phyloP scores from a whole-genome alignment of 176 grass and related monocot genomes.

The Neostapfia colusana region DNA sequence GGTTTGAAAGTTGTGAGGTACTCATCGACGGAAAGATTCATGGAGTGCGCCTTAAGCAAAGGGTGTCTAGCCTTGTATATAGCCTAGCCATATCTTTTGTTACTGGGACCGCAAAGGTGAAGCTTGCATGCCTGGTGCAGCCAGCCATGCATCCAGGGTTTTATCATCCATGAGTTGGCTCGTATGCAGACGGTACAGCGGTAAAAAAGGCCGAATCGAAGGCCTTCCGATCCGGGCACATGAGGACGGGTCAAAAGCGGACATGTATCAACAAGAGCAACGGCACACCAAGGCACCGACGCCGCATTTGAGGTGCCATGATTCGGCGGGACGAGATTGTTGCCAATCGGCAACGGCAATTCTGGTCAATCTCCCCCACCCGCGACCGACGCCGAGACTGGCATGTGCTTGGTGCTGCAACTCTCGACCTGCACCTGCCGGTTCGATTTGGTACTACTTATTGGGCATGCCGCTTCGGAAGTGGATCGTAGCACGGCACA shows the following conservation, averaged over 20 bases:
- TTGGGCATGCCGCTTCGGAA: background rate
- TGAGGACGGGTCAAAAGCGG: background rate
- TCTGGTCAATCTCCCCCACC: background rate
- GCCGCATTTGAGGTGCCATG: background rate
- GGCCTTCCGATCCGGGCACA: background rate
- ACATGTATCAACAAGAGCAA: background rate
- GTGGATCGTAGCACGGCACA: background rate
- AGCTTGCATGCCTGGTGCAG: background rate
- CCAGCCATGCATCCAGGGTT: background rate
- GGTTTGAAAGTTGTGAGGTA: conserved; percentile 1
- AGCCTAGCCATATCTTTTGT: background rate
- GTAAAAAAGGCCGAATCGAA: background rate
- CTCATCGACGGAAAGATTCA: conserved; percentile 27
- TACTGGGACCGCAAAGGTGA: background rate
- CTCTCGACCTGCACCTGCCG: background rate
- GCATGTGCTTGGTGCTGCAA: background rate
- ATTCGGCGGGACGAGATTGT: background rate
- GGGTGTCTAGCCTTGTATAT: background rate
- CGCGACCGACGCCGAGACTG: too few relatives aligned
- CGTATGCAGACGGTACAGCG: background rate
- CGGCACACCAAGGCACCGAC: background rate
- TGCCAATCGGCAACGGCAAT: background rate
- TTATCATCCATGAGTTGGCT: background rate
- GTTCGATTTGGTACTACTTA: background rate
- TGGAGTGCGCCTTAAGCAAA: conserved; percentile 47